Percentiles rank a stretch among this genome's conserved stretches.
phyloP scores from a whole-genome alignment of 2,329 filamentous ascomycete genomes.

The Colletotrichum orbiculare region DNA sequence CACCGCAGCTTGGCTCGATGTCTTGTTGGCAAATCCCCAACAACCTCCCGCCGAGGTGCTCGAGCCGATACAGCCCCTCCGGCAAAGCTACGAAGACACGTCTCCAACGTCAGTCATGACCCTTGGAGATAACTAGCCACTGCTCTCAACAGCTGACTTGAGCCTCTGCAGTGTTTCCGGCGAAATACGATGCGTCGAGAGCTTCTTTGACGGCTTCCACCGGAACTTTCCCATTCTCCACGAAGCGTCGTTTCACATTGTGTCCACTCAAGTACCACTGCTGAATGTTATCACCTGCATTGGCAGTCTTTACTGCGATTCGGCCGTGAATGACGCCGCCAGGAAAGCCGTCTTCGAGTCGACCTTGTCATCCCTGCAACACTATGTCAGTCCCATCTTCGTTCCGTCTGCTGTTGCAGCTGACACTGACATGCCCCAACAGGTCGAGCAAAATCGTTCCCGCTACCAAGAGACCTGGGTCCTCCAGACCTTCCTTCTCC shows the following conservation, averaged over 20 bases:
- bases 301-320: constrained; percentile 28
- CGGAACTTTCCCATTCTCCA: constrained; percentile 19
- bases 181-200: constrained; percentile 24
- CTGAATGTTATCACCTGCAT: constrained; percentile 20
- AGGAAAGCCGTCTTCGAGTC: constrained; percentile 25
- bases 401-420: background rate
- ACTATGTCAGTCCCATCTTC: constrained; percentile 16
- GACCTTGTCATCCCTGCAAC: constrained; percentile 10
- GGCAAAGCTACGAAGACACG: constrained; percentile 4
- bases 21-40: constrained; percentile 12
- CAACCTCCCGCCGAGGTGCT: constrained; percentile 9
- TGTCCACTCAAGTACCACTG: constrained; percentile 23
- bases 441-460: constrained; percentile 24
- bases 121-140: too few species aligned
- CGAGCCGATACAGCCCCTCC: constrained; percentile 14
- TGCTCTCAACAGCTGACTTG: background rate
- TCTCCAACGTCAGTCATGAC: constrained; percentile 3
- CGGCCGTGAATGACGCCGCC: constrained; percentile 1
- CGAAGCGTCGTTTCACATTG: constrained; percentile 22
- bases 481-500: constrained; percentile 20
- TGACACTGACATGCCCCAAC: background rate
- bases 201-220: constrained; percentile 25
- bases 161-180: background rate
- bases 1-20: constrained; percentile 24
- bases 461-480: constrained; percentile 29